Conservation (phyloP, 345 rosid species). For the Iberis pinnata region DNA sequence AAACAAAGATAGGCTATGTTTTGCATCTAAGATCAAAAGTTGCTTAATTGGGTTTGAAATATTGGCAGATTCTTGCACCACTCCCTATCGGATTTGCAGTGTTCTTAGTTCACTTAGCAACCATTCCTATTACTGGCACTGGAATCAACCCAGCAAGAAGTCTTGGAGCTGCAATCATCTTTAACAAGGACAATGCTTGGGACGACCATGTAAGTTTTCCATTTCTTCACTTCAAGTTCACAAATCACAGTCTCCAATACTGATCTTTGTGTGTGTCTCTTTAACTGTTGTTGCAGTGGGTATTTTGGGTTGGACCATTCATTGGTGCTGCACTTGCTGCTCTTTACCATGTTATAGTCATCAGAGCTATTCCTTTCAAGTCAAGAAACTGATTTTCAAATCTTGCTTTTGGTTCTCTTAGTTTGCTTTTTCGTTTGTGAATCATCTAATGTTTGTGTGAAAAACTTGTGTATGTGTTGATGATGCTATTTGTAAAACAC, state of each 20-base stretch:
- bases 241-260: too few relatives aligned
- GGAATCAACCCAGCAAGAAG: conserved; percentile 51
- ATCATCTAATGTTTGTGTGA: conserved; percentile 13
- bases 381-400: conserved; percentile 27
- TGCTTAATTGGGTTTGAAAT: background rate
- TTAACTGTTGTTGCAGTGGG: conserved; percentile 27
- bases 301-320: conserved; percentile 58
- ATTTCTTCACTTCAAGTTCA: background rate
- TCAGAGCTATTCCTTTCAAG: conserved; percentile 50
- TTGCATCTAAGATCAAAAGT: background rate
- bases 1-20: background rate
- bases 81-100: conserved; percentile 50
- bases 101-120: conserved; percentile 49
- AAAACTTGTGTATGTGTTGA: conserved; percentile 17
- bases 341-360: conserved; percentile 43
- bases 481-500: conserved; percentile 15
- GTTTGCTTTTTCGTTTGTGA: conserved; percentile 25
- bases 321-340: conserved; percentile 53
- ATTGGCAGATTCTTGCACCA: conserved; percentile 37
- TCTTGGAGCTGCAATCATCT: conserved; percentile 43
- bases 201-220: conserved; percentile 39
- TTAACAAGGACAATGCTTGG: conserved; percentile 44
- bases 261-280: too few relatives aligned
- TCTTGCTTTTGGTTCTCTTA: conserved; percentile 6
- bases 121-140: conserved; percentile 45